These are phyloP conservation scores for Saccharomycopsis schoenii DNA, from an alignment of 805 yeast species.

Conservation along the genomic window DNA sequence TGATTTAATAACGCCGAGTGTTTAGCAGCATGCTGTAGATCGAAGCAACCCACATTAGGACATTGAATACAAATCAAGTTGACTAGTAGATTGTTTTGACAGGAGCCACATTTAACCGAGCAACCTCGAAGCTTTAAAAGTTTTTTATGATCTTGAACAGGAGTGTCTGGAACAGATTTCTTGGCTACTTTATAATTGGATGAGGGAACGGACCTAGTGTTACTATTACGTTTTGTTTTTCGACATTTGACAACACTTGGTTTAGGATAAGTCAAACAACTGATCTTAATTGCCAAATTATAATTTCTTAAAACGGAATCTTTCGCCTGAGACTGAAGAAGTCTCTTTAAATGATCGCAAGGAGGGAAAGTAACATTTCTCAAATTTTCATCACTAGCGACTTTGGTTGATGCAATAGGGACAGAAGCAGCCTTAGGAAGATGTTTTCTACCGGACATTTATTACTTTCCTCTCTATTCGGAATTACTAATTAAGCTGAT, in stretches of 20 bases:
- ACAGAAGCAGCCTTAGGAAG: neutral
- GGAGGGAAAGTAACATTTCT: constrained; percentile 30
- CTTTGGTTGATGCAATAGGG: neutral
- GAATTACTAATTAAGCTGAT: neutral
- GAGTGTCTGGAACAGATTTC: neutral
- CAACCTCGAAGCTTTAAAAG: constrained; percentile 33
- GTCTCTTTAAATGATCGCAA: constrained; percentile 40
- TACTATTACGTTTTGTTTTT: neutral
- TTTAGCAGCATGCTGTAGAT: constrained; percentile 33
- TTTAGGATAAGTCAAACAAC: constrained; percentile 24
- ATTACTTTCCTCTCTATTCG: neutral
- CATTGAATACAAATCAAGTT: constrained; percentile 66
- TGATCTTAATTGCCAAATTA: constrained; percentile 40
- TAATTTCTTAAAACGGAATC: constrained; percentile 42
- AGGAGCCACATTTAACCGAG: constrained; percentile 42
- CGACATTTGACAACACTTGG: constrained; percentile 3
- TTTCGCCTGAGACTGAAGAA: constrained; percentile 38
- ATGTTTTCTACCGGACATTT: neutral
- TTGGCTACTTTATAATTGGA: neutral
- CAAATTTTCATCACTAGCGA: neutral
- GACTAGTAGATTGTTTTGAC: constrained; percentile 30
- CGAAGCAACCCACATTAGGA: constrained; percentile 65
- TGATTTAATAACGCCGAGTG: constrained; percentile 44
- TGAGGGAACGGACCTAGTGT: neutral
- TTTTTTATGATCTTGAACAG: constrained; percentile 24